Conservation (phyloP, 192 early-diverging fungal genomes). For the Kickxella alabastrina region DNA sequence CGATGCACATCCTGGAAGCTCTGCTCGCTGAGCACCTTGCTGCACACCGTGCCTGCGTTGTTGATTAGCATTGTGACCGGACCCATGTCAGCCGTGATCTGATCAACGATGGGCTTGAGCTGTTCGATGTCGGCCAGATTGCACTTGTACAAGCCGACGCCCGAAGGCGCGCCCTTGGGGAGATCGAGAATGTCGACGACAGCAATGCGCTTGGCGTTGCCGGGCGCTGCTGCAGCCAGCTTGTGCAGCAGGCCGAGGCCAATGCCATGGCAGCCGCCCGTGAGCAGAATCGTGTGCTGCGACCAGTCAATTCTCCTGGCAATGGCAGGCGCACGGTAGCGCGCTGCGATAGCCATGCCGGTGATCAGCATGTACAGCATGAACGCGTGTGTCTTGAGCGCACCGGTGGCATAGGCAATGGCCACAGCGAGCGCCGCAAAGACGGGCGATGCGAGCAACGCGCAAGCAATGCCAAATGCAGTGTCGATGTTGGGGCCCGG, state of each 20-base stretch:
- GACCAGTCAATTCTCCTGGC: slow-evolving; percentile 22
- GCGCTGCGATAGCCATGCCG: not conserved
- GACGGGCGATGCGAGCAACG: slow-evolving; percentile 6
- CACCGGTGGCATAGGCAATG: slow-evolving; percentile 7
- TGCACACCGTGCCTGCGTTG: slow-evolving; percentile 74
- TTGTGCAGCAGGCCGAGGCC: slow-evolving; percentile 27
- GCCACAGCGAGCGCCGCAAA: slow-evolving; percentile 6
- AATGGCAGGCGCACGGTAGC: not conserved
- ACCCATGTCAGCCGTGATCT: slow-evolving; percentile 51
- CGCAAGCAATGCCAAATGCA: not conserved
- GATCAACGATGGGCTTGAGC: slow-evolving; percentile 7
- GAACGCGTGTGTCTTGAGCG: slow-evolving; percentile 7
- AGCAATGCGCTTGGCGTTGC: slow-evolving; percentile 12
- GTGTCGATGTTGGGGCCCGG: slow-evolving; percentile 41
- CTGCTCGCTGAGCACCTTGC: slow-evolving; percentile 57
- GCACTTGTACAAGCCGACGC: slow-evolving; percentile 26
- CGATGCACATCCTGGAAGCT: slow-evolving; percentile 55
- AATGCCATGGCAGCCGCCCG: slow-evolving; percentile 45
- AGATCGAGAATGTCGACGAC: slow-evolving; percentile 29
- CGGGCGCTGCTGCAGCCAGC: slow-evolving; percentile 6
- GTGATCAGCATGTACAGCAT: slow-evolving; percentile 4
- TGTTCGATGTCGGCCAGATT: slow-evolving; percentile 23
- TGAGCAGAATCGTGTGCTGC: slow-evolving; percentile 32
- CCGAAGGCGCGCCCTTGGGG: slow-evolving; percentile 2
- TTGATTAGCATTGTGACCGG: slow-evolving; percentile 76